These are phyloP conservation scores for Samsoniella hepiali DNA, from an alignment of 2,329 filamentous ascomycete species.

Conservation along the genomic window DNA sequence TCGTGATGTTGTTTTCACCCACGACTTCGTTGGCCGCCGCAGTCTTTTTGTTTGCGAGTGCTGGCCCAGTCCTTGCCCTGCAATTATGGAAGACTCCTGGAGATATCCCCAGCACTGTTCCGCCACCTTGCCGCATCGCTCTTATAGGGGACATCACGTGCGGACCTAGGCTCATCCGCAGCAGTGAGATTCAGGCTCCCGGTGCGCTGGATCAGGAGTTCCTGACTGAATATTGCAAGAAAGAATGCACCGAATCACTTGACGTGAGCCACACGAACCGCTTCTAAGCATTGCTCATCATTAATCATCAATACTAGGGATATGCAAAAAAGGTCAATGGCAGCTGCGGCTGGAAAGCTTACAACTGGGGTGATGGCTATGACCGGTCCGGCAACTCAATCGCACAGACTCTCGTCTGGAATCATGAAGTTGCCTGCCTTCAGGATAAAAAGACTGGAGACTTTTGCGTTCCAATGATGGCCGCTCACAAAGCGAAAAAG, in stretches of 20 bases:
- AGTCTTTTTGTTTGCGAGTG: not conserved
- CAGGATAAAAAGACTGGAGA: not conserved
- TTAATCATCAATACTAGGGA: not conserved
- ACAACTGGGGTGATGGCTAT: not conserved
- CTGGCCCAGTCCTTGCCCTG: not conserved
- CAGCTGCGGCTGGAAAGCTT: not conserved
- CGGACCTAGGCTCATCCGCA: not conserved
- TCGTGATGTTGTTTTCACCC: not conserved
- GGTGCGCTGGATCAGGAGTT: not conserved
- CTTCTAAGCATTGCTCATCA: not conserved
- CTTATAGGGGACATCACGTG: not conserved
- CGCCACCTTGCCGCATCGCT: not conserved
- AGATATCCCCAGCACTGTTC: not conserved
- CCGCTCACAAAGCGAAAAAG: not conserved
- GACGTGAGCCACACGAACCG: not conserved
- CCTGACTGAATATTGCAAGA: conserved; percentile 1
- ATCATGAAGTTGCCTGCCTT: not conserved
- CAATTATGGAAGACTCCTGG: not conserved
- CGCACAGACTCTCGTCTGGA: not conserved
- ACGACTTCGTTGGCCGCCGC: not conserved
- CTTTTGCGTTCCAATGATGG: not conserved
- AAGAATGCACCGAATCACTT: not conserved
- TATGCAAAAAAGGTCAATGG: not conserved
- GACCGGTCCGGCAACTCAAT: not conserved
- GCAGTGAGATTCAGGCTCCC: not conserved